A percentile compares a stretch with the other conserved stretches of the same genome.
Evolutionary conservation across 2,329 filamentous ascomycete genomes (phyloP).

Genomic region (Aureobasidium leucospermi): DNA sequence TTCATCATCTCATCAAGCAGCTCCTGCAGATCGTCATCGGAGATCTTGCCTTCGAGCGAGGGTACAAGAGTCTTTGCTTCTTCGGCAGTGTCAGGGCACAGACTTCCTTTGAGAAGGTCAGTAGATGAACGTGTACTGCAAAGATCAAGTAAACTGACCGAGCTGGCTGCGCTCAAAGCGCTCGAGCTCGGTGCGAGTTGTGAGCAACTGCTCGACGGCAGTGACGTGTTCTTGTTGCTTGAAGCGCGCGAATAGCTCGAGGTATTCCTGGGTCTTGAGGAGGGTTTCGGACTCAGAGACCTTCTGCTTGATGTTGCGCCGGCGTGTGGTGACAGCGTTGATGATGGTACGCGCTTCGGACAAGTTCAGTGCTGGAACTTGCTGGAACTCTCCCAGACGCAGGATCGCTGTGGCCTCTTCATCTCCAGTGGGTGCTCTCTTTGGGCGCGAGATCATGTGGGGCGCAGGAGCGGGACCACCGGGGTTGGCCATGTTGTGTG

Average conservation of each 20-base stretch:
- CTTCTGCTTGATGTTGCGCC: slow-evolving; percentile 15
- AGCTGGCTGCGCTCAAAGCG: slow-evolving; percentile 92
- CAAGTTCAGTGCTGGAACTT: slow-evolving; percentile 84
- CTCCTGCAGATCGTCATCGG: slow-evolving; percentile 79
- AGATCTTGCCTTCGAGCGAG: slow-evolving; percentile 79
- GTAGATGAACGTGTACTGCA: not conserved
- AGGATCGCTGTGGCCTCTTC: slow-evolving; percentile 79
- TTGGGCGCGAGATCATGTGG: slow-evolving; percentile 45
- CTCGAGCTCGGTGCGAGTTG: slow-evolving; percentile 53
- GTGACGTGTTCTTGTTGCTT: slow-evolving; percentile 92
- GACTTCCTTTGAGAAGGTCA: slow-evolving; percentile 54
- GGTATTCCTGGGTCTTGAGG: slow-evolving; percentile 81
- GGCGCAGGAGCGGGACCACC: slow-evolving; percentile 17
- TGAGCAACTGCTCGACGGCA: slow-evolving; percentile 78
- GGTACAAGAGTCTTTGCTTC: slow-evolving; percentile 96
- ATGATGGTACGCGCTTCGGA: slow-evolving; percentile 90
- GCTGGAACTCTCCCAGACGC: slow-evolving; percentile 86
- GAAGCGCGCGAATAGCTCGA: slow-evolving; percentile 91
- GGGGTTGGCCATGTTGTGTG: slow-evolving; percentile 24
- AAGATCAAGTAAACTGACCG: slow-evolving; percentile 47
- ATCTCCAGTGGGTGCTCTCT: slow-evolving; percentile 64
- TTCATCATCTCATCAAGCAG: slow-evolving; percentile 87
- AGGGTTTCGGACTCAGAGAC: slow-evolving; percentile 47
- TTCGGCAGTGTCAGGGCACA: slow-evolving; percentile 87
- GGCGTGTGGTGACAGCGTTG: slow-evolving; percentile 58